Percentiles rank a stretch among this genome's conserved stretches.
Evolutionary conservation across 2,329 filamentous ascomycete species (phyloP).

Genomic region (Gliomastix tumulicola): DNA sequence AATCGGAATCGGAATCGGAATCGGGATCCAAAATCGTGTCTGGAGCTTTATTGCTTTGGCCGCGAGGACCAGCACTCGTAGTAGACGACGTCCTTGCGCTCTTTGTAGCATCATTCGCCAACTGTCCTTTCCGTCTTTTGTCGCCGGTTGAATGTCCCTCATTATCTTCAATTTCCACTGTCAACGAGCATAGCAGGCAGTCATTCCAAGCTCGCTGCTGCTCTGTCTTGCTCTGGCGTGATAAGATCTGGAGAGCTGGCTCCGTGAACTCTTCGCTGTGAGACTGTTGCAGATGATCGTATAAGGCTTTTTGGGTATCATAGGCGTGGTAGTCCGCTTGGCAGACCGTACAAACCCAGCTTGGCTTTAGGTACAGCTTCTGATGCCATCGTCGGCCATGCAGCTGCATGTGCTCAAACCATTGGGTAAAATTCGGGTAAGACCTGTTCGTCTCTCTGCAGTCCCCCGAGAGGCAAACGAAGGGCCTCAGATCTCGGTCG

Average conservation of each 20-base stretch:
- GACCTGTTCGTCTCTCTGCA: conserved; percentile 1
- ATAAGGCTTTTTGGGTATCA: background rate
- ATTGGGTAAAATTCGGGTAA: conserved; percentile 2
- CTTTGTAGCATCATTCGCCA: background rate
- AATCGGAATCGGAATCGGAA: too few relatives aligned
- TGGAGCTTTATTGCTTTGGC: background rate
- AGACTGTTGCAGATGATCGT: background rate
- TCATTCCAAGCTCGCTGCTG: conserved; percentile 4
- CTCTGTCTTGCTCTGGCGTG: conserved; percentile 4
- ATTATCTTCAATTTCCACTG: background rate
- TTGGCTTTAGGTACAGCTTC: background rate
- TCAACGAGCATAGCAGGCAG: conserved; percentile 4
- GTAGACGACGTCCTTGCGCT: background rate
- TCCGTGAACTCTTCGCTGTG: background rate
- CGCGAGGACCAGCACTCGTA: background rate
- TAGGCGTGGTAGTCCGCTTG: background rate
- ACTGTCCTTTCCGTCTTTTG: background rate
- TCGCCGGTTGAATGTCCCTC: background rate
- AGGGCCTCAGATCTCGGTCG: conserved; percentile 7
- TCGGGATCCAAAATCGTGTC: background rate
- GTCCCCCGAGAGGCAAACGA: conserved; percentile 4
- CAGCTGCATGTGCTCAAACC: conserved; percentile 3
- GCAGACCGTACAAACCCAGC: conserved; percentile 4
- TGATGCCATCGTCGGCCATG: conserved; percentile 4
- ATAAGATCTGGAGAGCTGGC: conserved; percentile 2